phyloP scores from a whole-genome alignment of 2,329 filamentous ascomycete genomes.

The Claviceps maximensis region DNA sequence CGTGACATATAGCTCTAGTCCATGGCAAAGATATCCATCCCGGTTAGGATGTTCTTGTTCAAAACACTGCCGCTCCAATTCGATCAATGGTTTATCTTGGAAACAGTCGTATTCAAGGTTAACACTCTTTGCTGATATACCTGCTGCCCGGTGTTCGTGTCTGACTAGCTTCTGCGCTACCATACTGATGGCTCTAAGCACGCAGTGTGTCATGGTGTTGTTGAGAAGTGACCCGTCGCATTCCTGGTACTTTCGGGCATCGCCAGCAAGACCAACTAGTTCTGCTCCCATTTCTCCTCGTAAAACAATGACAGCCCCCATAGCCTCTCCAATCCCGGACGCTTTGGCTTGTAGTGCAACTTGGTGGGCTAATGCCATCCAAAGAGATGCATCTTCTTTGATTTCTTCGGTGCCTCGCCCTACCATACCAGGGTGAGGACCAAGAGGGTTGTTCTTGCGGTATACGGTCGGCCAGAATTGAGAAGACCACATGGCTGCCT shows the following conservation, averaged over 20 bases:
- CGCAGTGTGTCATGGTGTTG: constrained; percentile 68
- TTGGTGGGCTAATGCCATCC: constrained; percentile 53
- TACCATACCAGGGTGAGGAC: constrained; percentile 66
- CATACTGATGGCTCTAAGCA: constrained; percentile 71
- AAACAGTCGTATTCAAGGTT: constrained; percentile 49
- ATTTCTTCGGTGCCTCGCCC: constrained; percentile 58
- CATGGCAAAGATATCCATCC: constrained; percentile 87
- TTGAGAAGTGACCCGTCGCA: constrained; percentile 34
- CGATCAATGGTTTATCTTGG: constrained; percentile 54
- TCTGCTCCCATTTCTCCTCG: constrained; percentile 36
- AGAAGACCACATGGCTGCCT: constrained; percentile 60
- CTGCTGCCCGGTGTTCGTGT: constrained; percentile 33
- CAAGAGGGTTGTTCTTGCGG: constrained; percentile 76
- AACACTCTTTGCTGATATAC: constrained; percentile 20
- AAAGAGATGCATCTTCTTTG: constrained; percentile 46
- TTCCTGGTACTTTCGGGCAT: constrained; percentile 56
- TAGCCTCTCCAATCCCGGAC: constrained; percentile 49
- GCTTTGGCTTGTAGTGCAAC: constrained; percentile 47
- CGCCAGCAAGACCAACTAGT: constrained; percentile 61
- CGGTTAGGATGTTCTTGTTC: constrained; percentile 50
- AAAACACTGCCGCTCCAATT: constrained; percentile 50
- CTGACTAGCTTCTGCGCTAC: constrained; percentile 55
- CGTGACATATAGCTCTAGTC: constrained; percentile 84
- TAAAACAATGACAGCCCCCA: constrained; percentile 67
- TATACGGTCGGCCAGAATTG: constrained; percentile 79